phyloP scores from a whole-genome alignment of 1,284 basidiomycete species.

The Trichosporon sp. region DNA sequence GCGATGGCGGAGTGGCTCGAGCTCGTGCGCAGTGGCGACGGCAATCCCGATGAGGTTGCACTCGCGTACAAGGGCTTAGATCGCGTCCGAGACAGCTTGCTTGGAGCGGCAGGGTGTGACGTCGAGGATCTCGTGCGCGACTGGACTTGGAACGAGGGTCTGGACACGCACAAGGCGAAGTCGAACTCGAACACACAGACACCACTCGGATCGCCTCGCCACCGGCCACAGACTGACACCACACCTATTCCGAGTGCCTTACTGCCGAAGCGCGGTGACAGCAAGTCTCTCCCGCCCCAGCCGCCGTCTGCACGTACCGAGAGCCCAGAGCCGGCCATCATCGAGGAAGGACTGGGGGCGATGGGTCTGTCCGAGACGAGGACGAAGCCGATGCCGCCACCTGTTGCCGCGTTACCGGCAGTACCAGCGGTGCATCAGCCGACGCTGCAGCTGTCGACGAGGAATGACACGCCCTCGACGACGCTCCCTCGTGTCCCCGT shows the following conservation, averaged over 20 bases:
- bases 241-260: neutral
- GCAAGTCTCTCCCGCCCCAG: neutral
- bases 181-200: slow-evolving; percentile 14
- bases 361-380: slow-evolving; percentile 6
- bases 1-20: slow-evolving; percentile 52
- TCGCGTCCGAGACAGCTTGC: slow-evolving; percentile 42
- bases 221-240: neutral
- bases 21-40: slow-evolving; percentile 27
- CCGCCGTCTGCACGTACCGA: neutral
- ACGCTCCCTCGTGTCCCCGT: slow-evolving; percentile 28
- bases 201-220: slow-evolving; percentile 10
- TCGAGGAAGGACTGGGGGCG: neutral
- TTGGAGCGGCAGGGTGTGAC: slow-evolving; percentile 48
- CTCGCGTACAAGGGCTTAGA: slow-evolving; percentile 42
- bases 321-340: neutral
- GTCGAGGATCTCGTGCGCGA: slow-evolving; percentile 49
- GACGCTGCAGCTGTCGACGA: slow-evolving; percentile 29
- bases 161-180: slow-evolving; percentile 38
- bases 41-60: neutral
- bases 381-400: neutral
- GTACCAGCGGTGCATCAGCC: slow-evolving; percentile 19
- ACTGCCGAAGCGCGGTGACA: neutral
- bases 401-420: neutral
- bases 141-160: slow-evolving; percentile 54
- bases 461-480: slow-evolving; percentile 30